Percentiles rank a stretch among this genome's conserved stretches.
Evolutionary conservation across 352 stramenopile genomes (phyloP).

Genomic region (Pythium phragmitis): DNA sequence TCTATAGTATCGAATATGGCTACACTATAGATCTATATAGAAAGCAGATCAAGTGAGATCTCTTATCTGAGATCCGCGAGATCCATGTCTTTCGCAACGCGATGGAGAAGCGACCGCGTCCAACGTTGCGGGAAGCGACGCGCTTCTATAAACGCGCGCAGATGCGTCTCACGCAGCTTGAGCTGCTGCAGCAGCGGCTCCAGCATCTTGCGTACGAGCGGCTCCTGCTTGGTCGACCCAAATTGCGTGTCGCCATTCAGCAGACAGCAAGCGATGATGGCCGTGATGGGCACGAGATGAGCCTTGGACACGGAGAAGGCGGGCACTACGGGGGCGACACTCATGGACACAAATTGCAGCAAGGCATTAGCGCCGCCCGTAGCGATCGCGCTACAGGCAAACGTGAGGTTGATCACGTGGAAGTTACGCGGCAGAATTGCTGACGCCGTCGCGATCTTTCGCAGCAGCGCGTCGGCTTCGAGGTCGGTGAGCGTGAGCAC

Average conservation of each 20-base stretch:
- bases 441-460: constrained; percentile 16
- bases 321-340: not conserved
- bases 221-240: constrained; percentile 2
- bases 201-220: constrained; percentile 1
- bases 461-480: constrained; percentile 41
- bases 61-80: not conserved
- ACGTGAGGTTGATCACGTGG: constrained; percentile 7
- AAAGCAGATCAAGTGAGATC: not conserved
- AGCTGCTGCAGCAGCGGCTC: constrained; percentile 10
- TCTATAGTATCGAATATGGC: constrained; percentile 5
- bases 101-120: constrained; percentile 20
- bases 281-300: not conserved
- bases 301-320: not conserved
- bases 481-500: constrained; percentile 41
- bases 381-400: constrained; percentile 4
- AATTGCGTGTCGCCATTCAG: constrained; percentile 27
- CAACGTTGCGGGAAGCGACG: constrained; percentile 12
- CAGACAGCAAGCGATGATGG: constrained; percentile 16
- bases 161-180: constrained; percentile 4
- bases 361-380: not conserved
- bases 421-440: not conserved
- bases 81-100: constrained; percentile 17
- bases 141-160: constrained; percentile 12
- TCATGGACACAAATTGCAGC: not conserved
- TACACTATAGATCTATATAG: constrained; percentile 1